phyloP scores from a whole-genome alignment of 1,284 basidiomycete species.

The Thelephora terrestris region DNA sequence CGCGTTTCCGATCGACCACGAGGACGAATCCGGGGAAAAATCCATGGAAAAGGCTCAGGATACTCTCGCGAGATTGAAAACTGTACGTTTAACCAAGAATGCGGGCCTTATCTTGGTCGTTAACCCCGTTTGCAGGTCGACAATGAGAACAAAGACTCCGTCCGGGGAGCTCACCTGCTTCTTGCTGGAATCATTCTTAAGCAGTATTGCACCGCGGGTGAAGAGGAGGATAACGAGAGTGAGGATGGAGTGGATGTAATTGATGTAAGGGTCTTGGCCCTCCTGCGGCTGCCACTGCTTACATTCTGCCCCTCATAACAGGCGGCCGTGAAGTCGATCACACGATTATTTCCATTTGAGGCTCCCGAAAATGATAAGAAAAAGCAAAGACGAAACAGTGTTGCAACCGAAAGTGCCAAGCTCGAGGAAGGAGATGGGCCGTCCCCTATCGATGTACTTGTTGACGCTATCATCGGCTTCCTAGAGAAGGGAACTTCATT shows the following conservation, averaged over 20 bases:
- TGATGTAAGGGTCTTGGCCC: not conserved
- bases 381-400: constrained; percentile 35
- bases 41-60: constrained; percentile 39
- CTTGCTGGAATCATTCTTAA: constrained; percentile 61
- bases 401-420: constrained; percentile 17
- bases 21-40: constrained; percentile 47
- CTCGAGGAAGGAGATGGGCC: constrained; percentile 31
- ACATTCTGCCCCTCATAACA: constrained; percentile 14
- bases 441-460: constrained; percentile 72
- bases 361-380: constrained; percentile 27
- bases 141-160: constrained; percentile 39
- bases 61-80: constrained; percentile 35
- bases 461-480: constrained; percentile 83
- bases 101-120: not conserved
- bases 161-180: constrained; percentile 62
- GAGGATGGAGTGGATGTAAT: constrained; percentile 55
- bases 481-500: constrained; percentile 82
- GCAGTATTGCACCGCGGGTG: constrained; percentile 52
- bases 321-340: constrained; percentile 44
- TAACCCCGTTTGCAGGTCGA: constrained; percentile 26
- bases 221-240: constrained; percentile 35
- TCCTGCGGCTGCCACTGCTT: constrained; percentile 1
- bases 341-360: constrained; percentile 36
- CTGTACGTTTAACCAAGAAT: constrained; percentile 25
- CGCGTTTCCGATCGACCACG: constrained; percentile 31